Conservation (phyloP, 805 yeast genomes). For the Blastobotrys chiropterorum region DNA sequence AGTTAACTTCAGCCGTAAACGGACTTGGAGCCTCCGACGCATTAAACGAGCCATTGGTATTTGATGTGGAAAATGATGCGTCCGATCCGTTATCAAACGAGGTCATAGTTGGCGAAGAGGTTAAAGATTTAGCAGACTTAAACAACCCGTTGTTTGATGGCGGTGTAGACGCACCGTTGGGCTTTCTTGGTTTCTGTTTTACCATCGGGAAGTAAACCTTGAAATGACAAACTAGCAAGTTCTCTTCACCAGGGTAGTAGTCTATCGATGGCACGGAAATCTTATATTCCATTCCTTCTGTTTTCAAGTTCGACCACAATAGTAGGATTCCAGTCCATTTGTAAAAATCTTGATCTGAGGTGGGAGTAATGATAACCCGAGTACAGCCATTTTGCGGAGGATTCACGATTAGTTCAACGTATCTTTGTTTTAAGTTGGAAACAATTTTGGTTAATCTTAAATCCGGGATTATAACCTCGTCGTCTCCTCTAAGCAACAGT, state of each 20-base stretch:
- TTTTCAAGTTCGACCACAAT: slow-evolving; percentile 19
- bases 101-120: neutral
- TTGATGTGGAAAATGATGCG: neutral
- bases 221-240: slow-evolving; percentile 16
- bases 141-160: neutral
- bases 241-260: slow-evolving; percentile 5
- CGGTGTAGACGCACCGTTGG: neutral
- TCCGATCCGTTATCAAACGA: neutral
- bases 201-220: slow-evolving; percentile 16
- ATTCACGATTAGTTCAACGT: slow-evolving; percentile 16
- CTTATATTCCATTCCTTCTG: slow-evolving; percentile 16
- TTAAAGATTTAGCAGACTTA: neutral
- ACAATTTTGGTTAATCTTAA: slow-evolving; percentile 15
- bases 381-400: slow-evolving; percentile 11
- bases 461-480: slow-evolving; percentile 11
- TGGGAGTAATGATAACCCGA: slow-evolving; percentile 14
- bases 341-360: slow-evolving; percentile 17
- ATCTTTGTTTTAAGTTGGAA: slow-evolving; percentile 12
- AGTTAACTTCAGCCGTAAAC: slow-evolving; percentile 11
- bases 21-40: neutral
- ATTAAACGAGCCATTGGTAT: neutral
- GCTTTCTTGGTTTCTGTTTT: slow-evolving; percentile 2
- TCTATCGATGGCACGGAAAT: slow-evolving; percentile 9
- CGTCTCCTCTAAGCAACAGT: slow-evolving; percentile 6
- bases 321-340: slow-evolving; percentile 16